phyloP scores from a whole-genome alignment of 2,329 filamentous ascomycete species.

The Kalaharituber pfeilii region DNA sequence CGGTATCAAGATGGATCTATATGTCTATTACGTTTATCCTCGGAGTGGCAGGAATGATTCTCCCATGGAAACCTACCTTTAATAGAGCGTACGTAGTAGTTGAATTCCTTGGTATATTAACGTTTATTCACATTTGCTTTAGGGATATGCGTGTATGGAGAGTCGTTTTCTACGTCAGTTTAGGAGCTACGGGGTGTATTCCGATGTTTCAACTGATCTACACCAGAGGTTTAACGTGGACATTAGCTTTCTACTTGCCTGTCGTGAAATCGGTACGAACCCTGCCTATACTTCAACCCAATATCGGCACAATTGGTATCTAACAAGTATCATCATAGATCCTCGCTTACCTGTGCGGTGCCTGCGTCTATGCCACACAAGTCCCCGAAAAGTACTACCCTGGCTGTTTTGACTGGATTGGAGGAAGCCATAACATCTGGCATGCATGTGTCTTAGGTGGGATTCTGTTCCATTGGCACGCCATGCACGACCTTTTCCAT shows the following conservation, averaged over 20 bases:
- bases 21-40: conserved; percentile 65
- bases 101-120: background rate
- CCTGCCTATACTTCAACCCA: background rate
- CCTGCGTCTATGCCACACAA: conserved; percentile 76
- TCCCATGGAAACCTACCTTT: conserved; percentile 93
- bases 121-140: background rate
- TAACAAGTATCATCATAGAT: conserved; percentile 5
- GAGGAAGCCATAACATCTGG: conserved; percentile 95
- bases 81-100: conserved; percentile 41
- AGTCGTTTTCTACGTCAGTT: conserved; percentile 76
- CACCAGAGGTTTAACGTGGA: conserved; percentile 61
- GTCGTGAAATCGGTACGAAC: conserved; percentile 57
- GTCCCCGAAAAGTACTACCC: conserved; percentile 85
- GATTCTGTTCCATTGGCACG: conserved; percentile 90
- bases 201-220: conserved; percentile 69
- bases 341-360: conserved; percentile 68
- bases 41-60: conserved; percentile 69
- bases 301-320: background rate
- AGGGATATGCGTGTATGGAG: conserved; percentile 78
- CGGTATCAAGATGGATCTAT: conserved; percentile 67
- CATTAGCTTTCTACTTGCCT: conserved; percentile 75
- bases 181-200: conserved; percentile 74
- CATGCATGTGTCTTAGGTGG: conserved; percentile 85
- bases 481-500: conserved; percentile 89
- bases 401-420: conserved; percentile 85